Evolutionary conservation across 306 rosid genomes (phyloP), one percentile per base, ranked within the genome.

Genomic region (Rosa rugosa): DNA sequence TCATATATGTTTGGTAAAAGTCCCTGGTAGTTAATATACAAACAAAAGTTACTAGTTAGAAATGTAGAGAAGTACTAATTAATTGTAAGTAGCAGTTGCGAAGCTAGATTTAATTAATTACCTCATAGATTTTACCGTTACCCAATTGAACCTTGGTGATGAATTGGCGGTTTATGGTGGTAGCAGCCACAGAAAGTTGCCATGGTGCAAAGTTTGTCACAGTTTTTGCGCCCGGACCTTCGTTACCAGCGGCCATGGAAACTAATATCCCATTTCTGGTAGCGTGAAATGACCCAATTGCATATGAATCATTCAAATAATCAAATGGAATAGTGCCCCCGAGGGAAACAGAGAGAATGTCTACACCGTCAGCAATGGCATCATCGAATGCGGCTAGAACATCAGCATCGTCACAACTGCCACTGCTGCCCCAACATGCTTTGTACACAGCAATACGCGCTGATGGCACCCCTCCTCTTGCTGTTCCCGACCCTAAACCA

Each of bases 241-340:
- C 0, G 42, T 89, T 89, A 11, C 86, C 86, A 0, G 84, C 90
- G 0, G 31, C 31, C 31, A 27, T 27, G 0, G 31, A 27, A 27
- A 27, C 31, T 27, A 27, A 27, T 27, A 27, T 84, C 8, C 91
- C 88, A 0, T 38, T 82, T 50, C 51, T 79, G 88, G 85, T 81
- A 17, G 93, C 87, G 49, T 91, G 93, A 50, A 87, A 91, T 57
- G 89, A 76, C 69, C 93, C 97, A 10, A 91, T 85, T 9, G 85
- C 59, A 11, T 31, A 40, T n/a, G 84, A 0, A 40, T 60, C 23
- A 0, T 57, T 4, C 59, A 89, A 89, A 80, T 85, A 90, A 41
- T 65, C 46, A 0, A 0, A 0, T 5, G 42, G 0, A 10, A 3
- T 13, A 11, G 0, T 0, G 0, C 65, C 72, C 0, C 86, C 90